These are phyloP conservation scores for Ustilago hordei DNA, from an alignment of 1,284 basidiomycete species.

Conservation along the genomic window DNA sequence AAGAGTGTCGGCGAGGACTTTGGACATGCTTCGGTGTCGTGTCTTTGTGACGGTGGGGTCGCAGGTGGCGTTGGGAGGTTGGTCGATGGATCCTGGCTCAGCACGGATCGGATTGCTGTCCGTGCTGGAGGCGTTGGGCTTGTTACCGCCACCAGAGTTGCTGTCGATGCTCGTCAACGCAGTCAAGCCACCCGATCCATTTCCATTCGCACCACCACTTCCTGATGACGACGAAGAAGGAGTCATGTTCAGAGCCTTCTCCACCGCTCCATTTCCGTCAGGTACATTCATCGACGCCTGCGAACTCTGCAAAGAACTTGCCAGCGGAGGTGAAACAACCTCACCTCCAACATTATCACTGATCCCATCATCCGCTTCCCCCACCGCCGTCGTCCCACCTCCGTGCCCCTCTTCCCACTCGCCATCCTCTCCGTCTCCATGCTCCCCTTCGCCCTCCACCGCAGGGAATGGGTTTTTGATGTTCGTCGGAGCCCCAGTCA, in stretches of 20 bases:
- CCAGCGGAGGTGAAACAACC: conserved; percentile 26
- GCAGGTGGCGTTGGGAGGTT: not conserved
- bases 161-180: conserved; percentile 3
- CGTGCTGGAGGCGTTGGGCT: not conserved
- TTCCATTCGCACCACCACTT: not conserved
- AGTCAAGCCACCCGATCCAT: conserved; percentile 3
- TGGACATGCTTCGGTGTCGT: conserved; percentile 33
- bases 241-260: not conserved
- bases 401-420: conserved; percentile 5
- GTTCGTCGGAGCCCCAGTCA: conserved; percentile 64
- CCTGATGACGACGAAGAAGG: conserved; percentile 8
- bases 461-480: conserved; percentile 58
- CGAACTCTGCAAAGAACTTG: conserved; percentile 19
- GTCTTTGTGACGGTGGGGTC: not conserved
- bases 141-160: not conserved
- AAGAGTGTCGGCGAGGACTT: conserved; percentile 28
- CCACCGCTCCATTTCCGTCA: not conserved
- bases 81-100: conserved; percentile 27
- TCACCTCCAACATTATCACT: conserved; percentile 40
- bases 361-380: conserved; percentile 15
- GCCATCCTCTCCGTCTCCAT: not conserved
- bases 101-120: not conserved
- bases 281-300: conserved; percentile 7
- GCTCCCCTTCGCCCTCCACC: conserved; percentile 8
- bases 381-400: not conserved